Evolutionary conservation across 2,329 filamentous ascomycete genomes (phyloP).

Genomic region (Sporothrix protearum): DNA sequence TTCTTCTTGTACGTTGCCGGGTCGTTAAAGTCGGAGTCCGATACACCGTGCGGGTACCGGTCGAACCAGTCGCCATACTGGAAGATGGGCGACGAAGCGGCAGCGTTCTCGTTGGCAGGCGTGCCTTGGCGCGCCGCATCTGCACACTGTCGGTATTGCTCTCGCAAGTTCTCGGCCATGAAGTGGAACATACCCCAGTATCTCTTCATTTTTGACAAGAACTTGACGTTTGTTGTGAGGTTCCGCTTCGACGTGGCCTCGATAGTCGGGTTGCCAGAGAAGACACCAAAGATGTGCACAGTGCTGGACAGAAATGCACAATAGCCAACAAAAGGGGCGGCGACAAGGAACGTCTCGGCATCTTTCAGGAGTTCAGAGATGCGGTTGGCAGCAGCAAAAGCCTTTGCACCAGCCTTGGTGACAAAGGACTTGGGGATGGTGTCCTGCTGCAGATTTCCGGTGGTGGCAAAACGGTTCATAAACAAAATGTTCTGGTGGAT

Average conservation of each 20-base stretch:
- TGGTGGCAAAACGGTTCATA: slow-evolving; percentile 78
- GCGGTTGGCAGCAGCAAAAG: slow-evolving; percentile 77
- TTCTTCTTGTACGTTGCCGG: slow-evolving; percentile 64
- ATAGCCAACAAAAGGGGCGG: slow-evolving; percentile 91
- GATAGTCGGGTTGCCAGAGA: slow-evolving; percentile 74
- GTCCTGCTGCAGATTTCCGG: slow-evolving; percentile 61
- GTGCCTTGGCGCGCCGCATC: slow-evolving; percentile 72
- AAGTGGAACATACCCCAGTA: slow-evolving; percentile 99
- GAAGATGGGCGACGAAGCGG: slow-evolving; percentile 61
- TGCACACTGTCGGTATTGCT: slow-evolving; percentile 79
- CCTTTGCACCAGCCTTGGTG: slow-evolving; percentile 67
- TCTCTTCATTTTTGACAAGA: slow-evolving; percentile 89
- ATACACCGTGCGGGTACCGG: slow-evolving; percentile 87
- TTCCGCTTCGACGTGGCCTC: slow-evolving; percentile 79
- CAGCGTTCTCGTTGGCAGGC: slow-evolving; percentile 45
- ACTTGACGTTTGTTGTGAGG: slow-evolving; percentile 81
- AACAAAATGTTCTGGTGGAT: slow-evolving; percentile 88
- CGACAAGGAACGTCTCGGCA: slow-evolving; percentile 72
- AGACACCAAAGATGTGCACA: slow-evolving; percentile 89
- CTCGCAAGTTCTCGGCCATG: slow-evolving; percentile 87
- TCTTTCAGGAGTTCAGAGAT: slow-evolving; percentile 83
- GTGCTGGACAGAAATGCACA: slow-evolving; percentile 90
- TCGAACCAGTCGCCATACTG: slow-evolving; percentile 99
- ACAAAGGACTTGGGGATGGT: slow-evolving; percentile 71
- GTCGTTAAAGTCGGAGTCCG: slow-evolving; percentile 77